A percentile compares a stretch with the other conserved stretches of the same genome.
phyloP scores from a whole-genome alignment of 345 rosid genomes.

The Hypericum androsaemum region DNA sequence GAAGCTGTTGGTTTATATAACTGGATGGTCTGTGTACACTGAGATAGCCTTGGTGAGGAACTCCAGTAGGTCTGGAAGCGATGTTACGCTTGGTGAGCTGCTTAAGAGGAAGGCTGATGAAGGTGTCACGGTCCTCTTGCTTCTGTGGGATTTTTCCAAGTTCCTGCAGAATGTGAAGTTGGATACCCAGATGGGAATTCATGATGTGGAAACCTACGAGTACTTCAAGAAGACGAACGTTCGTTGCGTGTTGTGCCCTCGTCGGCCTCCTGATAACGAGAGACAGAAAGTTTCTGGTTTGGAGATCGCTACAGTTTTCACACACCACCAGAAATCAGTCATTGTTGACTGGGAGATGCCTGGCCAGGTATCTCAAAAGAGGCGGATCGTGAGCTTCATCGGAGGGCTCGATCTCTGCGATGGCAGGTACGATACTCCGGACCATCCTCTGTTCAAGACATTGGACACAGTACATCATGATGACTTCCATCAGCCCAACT shows the following conservation, averaged over 20 bases:
- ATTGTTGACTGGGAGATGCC: slow-evolving; percentile 48
- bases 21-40: slow-evolving; percentile 75
- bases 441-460: slow-evolving; percentile 61
- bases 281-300: slow-evolving; percentile 36
- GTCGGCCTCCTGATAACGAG: slow-evolving; percentile 36
- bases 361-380: slow-evolving; percentile 10
- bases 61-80: slow-evolving; percentile 22
- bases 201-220: slow-evolving; percentile 48
- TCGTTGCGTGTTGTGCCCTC: slow-evolving; percentile 55
- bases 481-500: slow-evolving; percentile 87
- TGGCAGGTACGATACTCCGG: slow-evolving; percentile 69
- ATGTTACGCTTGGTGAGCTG: slow-evolving; percentile 44
- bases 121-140: slow-evolving; percentile 52
- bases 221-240: slow-evolving; percentile 50
- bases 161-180: slow-evolving; percentile 32
- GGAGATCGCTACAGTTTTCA: slow-evolving; percentile 41
- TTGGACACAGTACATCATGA: slow-evolving; percentile 33
- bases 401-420: slow-evolving; percentile 93
- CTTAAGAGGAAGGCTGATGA: slow-evolving; percentile 50
- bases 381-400: slow-evolving; percentile 61
- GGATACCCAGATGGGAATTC: slow-evolving; percentile 71
- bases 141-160: slow-evolving; percentile 80
- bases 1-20: slow-evolving; percentile 48
- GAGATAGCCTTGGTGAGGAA: slow-evolving; percentile 50
- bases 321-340: slow-evolving; percentile 74